phyloP scores from a whole-genome alignment of 768 basidiomycete species.

The Xerocomellus amylosporus region DNA sequence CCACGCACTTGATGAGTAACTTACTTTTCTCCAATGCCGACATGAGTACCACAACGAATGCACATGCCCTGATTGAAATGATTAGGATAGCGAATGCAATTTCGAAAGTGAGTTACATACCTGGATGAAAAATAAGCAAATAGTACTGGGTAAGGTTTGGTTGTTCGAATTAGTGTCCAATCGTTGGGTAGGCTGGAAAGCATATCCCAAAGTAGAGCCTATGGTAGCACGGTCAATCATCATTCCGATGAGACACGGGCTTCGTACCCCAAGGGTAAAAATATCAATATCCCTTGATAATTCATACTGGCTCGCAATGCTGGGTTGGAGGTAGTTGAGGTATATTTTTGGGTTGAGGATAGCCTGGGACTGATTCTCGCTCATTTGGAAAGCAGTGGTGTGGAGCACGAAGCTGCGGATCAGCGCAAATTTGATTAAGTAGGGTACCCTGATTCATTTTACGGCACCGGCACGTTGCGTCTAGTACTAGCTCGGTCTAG shows the following conservation, averaged over 20 bases:
- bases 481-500: no score
- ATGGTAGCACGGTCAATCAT: not conserved
- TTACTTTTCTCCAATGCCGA: constrained; percentile 20
- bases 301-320: constrained; percentile 19
- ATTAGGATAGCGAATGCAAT: constrained; percentile 1
- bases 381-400: not conserved
- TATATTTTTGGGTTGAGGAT: constrained; percentile 24
- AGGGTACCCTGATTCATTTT: not conserved
- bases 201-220: constrained; percentile 28
- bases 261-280: constrained; percentile 21
- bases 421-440: not conserved
- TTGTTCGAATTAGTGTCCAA: constrained; percentile 16
- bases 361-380: not conserved
- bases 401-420: not conserved
- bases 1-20: not conserved
- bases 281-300: constrained; percentile 16
- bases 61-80: constrained; percentile 11
- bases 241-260: not conserved
- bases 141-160: constrained; percentile 13
- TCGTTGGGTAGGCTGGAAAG: constrained; percentile 24
- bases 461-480: not conserved
- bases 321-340: constrained; percentile 27
- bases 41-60: constrained; percentile 18
- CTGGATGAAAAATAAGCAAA: constrained; percentile 26
- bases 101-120: constrained; percentile 1